Percentiles rank a stretch among this genome's conserved stretches.
Conservation (phyloP, 164 flowering plant genomes). For the Dillenia turbinata region DNA sequence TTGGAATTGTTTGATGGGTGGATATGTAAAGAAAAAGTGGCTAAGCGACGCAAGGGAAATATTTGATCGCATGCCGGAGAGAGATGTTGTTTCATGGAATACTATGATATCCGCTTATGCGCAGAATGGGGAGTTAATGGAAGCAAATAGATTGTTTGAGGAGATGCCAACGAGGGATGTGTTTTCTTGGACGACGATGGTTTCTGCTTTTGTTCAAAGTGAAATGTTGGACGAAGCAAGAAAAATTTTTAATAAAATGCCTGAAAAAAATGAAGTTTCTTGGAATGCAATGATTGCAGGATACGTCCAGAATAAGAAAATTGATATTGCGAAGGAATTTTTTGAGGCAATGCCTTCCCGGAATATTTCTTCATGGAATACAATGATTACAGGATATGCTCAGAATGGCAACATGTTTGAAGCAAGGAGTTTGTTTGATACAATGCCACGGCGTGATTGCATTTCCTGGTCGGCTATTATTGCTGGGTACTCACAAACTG, state of each 20-base stretch:
- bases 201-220: constrained; percentile 85
- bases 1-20: constrained; percentile 88
- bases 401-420: constrained; percentile 55
- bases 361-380: constrained; percentile 84
- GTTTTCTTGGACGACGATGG: constrained; percentile 89
- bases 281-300: constrained; percentile 95
- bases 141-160: constrained; percentile 66
- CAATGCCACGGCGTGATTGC: constrained; percentile 73
- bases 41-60: constrained; percentile 54
- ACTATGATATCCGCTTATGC: constrained; percentile 80
- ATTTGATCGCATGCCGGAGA: constrained; percentile 66
- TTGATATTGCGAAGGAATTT: constrained; percentile 68
- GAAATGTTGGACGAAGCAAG: constrained; percentile 68
- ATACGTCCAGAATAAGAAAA: constrained; percentile 50
- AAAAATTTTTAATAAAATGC: constrained; percentile 68
- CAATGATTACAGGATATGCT: constrained; percentile 89
- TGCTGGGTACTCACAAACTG: constrained; percentile 78
- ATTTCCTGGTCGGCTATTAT: constrained; percentile 96
- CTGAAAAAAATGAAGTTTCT: constrained; percentile 68
- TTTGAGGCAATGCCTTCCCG: constrained; percentile 77
- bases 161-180: constrained; percentile 63
- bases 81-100: constrained; percentile 85
- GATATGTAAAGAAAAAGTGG: constrained; percentile 62
- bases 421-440: constrained; percentile 63
- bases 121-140: constrained; percentile 53